phyloP scores from a whole-genome alignment of 306 rosid genomes.

The Carpinus fangiana region DNA sequence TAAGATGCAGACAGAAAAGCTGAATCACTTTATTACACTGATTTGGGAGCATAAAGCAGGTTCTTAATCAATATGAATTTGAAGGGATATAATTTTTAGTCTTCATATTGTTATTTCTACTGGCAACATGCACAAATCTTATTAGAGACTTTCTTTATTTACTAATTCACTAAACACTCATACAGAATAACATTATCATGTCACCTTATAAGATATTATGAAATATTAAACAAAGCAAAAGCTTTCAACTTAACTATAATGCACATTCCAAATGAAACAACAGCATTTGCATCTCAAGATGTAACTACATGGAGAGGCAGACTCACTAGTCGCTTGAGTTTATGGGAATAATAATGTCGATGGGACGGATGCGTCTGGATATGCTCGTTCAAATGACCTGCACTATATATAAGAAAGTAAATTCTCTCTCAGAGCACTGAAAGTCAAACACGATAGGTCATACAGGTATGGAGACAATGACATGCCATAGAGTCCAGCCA shows the following conservation, averaged over 20 bases:
- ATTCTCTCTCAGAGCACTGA: constrained; percentile 3
- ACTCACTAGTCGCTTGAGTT: constrained; percentile 78
- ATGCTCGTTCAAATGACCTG: constrained; percentile 86
- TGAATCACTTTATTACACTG: neutral
- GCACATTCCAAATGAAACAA: constrained; percentile 13
- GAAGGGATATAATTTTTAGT: neutral
- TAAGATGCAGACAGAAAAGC: neutral
- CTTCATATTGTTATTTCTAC: neutral
- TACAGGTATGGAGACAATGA: too few species aligned
- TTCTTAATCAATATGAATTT: neutral
- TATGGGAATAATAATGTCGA: constrained; percentile 75
- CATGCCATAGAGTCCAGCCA: too few species aligned
- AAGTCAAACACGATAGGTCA: neutral
- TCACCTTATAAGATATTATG: neutral
- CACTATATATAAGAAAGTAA: constrained; percentile 50
- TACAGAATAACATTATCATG: neutral
- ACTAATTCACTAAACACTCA: neutral
- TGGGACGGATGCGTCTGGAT: constrained; percentile 61
- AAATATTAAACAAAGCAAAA: neutral
- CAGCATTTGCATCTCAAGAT: constrained; percentile 1
- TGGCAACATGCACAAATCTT: neutral
- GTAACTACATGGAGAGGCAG: constrained; percentile 10
- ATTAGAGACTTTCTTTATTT: neutral
- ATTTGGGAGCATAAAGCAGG: neutral
- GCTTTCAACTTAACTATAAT: neutral